These are phyloP conservation scores for Phaeomoniella chlamydospora DNA, from an alignment of 2,329 filamentous ascomycete genomes.

Conservation along the genomic window DNA sequence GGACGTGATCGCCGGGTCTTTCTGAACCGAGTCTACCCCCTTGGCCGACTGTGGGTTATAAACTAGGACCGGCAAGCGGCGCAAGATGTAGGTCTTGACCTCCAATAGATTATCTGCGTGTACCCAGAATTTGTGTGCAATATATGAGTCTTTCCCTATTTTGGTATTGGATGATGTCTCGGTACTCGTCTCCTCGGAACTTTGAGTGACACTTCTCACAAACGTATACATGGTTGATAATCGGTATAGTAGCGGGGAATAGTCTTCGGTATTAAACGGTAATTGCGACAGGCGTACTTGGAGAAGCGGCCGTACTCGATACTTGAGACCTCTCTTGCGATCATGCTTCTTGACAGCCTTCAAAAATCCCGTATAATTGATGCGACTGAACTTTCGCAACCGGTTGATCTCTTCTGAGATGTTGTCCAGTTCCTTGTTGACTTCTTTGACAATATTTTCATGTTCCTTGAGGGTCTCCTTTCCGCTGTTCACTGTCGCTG, in stretches of 20 bases:
- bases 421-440: conserved; percentile 65
- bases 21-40: conserved; percentile 60
- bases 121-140: conserved; percentile 91
- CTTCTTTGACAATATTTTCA: conserved; percentile 47
- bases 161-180: conserved; percentile 29
- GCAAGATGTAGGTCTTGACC: conserved; percentile 89
- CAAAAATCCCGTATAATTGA: conserved; percentile 95
- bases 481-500: conserved; percentile 16
- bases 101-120: conserved; percentile 91
- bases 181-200: conserved; percentile 26
- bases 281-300: conserved; percentile 77
- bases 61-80: conserved; percentile 77
- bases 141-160: conserved; percentile 50
- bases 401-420: conserved; percentile 87
- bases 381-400: conserved; percentile 84
- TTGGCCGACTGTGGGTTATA: conserved; percentile 83
- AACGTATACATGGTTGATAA: conserved; percentile 94
- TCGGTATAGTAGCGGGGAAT: conserved; percentile 73
- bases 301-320: conserved; percentile 82
- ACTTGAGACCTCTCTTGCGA: conserved; percentile 71
- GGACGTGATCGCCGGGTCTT: conserved; percentile 82
- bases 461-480: conserved; percentile 24
- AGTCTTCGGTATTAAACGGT: conserved; percentile 91
- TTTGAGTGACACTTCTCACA: conserved; percentile 69
- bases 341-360: conserved; percentile 99